Evolutionary conservation across 305 asterid genomes (phyloP), one percentile per base, ranked within the genome.

Genomic region (Striga hermonthica): DNA sequence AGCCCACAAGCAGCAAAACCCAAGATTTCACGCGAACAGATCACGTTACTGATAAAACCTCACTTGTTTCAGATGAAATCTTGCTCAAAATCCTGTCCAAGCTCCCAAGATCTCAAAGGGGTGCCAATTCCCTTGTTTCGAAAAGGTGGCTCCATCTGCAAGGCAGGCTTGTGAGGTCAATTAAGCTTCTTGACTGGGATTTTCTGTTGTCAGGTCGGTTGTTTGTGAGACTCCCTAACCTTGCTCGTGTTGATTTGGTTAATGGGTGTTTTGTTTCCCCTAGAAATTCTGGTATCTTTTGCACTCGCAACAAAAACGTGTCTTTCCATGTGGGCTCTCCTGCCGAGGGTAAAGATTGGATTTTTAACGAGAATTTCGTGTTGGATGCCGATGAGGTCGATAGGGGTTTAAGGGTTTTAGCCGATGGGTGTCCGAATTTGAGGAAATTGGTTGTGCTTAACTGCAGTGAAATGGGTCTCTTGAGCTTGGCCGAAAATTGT

Each of bases 131-230:
- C 41, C 86, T 89, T 8, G 92, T 89, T 6, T 89, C 90, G n/a
- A 88, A 80, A 56, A 64, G 90, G 37, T 86, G 96, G 95, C 83
- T 88, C 64, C 61, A 81, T 66, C 79, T 86, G 44, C 92, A 86
- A 55, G 96, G 96, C 41, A 82, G 95, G 56, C 84, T 88, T 0
- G 85, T 82, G 11, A 79, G 91, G 64, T 84, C 95, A 6, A 40
- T 88, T 9, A 84, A 77, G 82, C 75, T 88, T 65, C 79, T 86
- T 58, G 90, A 80, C 36, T 86, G 96, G 96, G 84, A 84, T 13
- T 86, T 86, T 74, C 77, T 88, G 3, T 65, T 75, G 4, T 75
- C 89, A 0, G 90, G 91, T 57, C 70, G 95, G 57, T 65, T 86
- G 74, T 81, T 88, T 64, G 0, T 60, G 35, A 80, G 96, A 68